Evolutionary conservation across 2,329 filamentous ascomycete species (phyloP).

Genomic region (Trichoderma sp.): DNA sequence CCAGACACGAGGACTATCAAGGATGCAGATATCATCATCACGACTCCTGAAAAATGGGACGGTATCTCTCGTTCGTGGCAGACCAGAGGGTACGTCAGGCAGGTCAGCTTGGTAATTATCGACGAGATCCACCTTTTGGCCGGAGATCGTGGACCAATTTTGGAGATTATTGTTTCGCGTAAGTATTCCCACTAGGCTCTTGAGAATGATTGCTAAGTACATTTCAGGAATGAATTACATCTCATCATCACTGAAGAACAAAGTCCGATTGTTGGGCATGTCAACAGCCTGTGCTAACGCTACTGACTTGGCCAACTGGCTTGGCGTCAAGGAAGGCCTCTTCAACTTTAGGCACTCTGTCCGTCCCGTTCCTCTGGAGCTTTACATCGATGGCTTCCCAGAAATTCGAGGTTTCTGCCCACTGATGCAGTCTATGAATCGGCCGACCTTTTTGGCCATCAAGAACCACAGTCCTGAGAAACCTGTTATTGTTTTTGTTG

Average conservation of each 20-base stretch:
- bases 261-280: conserved; percentile 94
- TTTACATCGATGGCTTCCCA: conserved; percentile 97
- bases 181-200: conserved; percentile 30
- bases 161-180: conserved; percentile 90
- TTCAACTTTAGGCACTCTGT: conserved; percentile 99
- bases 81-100: conserved; percentile 91
- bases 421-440: conserved; percentile 98
- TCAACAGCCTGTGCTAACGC: conserved; percentile 98
- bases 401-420: conserved; percentile 95
- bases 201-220: not conserved
- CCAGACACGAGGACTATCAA: conserved; percentile 95
- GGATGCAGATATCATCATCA: conserved; percentile 96
- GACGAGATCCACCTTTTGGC: conserved; percentile 98
- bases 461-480: conserved; percentile 96
- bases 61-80: conserved; percentile 99
- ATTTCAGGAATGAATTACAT: conserved; percentile 94
- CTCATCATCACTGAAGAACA: conserved; percentile 85
- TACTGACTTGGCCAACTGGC: conserved; percentile 90
- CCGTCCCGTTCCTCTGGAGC: conserved; percentile 90
- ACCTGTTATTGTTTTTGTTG: conserved; percentile 97
- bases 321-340: conserved; percentile 91
- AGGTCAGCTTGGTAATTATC: conserved; percentile 95
- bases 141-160: conserved; percentile 92
- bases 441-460: conserved; percentile 93
- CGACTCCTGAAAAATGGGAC: conserved; percentile 99